These are phyloP conservation scores for Rhynchosporium agropyri DNA, from an alignment of 2,329 filamentous ascomycete genomes.

Conservation along the genomic window DNA sequence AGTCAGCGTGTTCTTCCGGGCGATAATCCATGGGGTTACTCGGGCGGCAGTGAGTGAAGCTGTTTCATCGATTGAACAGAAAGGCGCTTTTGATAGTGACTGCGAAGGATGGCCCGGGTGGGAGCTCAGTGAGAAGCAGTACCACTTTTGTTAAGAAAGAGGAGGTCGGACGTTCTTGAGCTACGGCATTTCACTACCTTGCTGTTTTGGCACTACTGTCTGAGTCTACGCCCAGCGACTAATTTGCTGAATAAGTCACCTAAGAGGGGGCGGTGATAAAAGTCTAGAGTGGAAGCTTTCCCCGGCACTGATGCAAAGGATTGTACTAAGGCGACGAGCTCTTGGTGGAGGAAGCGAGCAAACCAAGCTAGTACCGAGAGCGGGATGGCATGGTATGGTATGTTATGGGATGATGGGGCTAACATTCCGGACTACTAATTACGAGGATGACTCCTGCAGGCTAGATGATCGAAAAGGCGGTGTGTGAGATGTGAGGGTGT, in stretches of 20 bases:
- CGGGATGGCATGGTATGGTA: slow-evolving; percentile 5
- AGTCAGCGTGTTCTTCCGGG: slow-evolving; percentile 16
- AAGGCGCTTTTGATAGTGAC: neutral
- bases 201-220: too few species aligned
- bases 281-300: too few species aligned
- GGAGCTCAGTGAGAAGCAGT: slow-evolving; percentile 1
- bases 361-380: neutral
- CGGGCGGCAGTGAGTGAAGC: slow-evolving; percentile 13
- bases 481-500: slow-evolving; percentile 33
- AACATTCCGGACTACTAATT: neutral
- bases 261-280: too few species aligned
- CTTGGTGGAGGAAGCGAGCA: neutral
- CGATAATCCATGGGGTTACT: slow-evolving; percentile 15
- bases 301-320: neutral
- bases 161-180: neutral
- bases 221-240: too few species aligned
- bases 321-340: neutral
- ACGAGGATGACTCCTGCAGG: slow-evolving; percentile 26
- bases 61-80: neutral
- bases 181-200: neutral
- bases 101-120: neutral
- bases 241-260: too few species aligned
- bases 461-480: slow-evolving; percentile 29
- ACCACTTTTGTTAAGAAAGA: neutral
- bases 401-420: neutral